These are phyloP conservation scores for Coffea canephora DNA, from an alignment of 257 asterid genomes.

Conservation along the genomic window DNA sequence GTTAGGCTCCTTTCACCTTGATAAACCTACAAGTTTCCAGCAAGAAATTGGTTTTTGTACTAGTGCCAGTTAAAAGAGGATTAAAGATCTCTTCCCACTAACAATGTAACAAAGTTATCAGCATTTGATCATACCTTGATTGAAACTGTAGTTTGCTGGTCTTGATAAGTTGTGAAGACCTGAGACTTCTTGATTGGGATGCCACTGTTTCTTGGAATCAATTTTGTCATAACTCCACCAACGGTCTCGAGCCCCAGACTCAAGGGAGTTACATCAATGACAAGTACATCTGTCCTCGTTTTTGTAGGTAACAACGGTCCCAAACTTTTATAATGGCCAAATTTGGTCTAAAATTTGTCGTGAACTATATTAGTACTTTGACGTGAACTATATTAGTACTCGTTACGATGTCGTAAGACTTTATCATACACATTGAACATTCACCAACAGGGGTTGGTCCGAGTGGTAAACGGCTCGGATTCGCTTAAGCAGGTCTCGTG, in stretches of 20 bases:
- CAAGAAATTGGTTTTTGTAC: background rate
- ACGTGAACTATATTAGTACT: too few relatives aligned
- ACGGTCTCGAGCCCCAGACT: constrained; percentile 90
- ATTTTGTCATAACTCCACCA: constrained; percentile 92
- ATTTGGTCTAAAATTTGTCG: too few relatives aligned
- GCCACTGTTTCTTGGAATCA: constrained; percentile 80
- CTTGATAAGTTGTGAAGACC: constrained; percentile 84
- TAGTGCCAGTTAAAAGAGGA: too few relatives aligned
- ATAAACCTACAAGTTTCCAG: constrained; percentile 41
- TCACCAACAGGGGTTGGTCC: too few relatives aligned
- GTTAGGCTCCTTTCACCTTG: constrained; percentile 87
- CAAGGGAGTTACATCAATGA: constrained; percentile 79
- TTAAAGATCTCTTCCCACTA: too few relatives aligned
- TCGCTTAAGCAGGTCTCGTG: too few relatives aligned
- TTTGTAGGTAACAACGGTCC: too few relatives aligned
- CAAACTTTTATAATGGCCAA: too few relatives aligned
- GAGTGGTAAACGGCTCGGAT: too few relatives aligned
- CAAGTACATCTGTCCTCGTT: constrained; percentile 50
- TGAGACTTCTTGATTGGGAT: constrained; percentile 81
- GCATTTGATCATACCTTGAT: constrained; percentile 42
- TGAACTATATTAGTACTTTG: too few relatives aligned
- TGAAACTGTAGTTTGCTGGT: constrained; percentile 74
- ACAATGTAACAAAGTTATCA: background rate
- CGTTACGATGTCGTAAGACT: too few relatives aligned
- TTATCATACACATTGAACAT: too few relatives aligned